Evolutionary conservation across 2,329 filamentous ascomycete genomes (phyloP).

Genomic region (Sordariomycetes sp.): DNA sequence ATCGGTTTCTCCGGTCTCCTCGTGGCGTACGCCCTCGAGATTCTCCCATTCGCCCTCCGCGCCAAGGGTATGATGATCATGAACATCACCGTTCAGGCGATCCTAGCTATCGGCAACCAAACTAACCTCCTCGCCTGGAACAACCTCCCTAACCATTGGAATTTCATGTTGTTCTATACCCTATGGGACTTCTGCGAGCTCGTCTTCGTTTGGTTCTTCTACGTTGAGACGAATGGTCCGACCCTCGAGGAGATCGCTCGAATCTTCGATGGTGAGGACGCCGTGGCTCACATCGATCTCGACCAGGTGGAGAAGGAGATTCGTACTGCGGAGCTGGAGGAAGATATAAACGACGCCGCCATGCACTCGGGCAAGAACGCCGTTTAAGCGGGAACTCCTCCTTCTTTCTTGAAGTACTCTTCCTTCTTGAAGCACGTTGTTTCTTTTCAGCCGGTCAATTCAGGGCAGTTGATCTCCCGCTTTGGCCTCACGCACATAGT

Average conservation of each 20-base stretch:
- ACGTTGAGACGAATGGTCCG: slow-evolving; percentile 57
- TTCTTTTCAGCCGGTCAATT: too few relatives aligned
- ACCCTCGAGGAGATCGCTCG: slow-evolving; percentile 58
- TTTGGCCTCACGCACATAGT: too few relatives aligned
- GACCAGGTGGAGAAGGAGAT: slow-evolving; percentile 42
- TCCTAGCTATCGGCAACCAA: slow-evolving; percentile 46
- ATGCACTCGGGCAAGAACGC: slow-evolving; percentile 10
- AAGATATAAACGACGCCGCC: slow-evolving; percentile 15
- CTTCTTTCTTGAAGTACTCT: too few relatives aligned
- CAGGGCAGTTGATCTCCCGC: too few relatives aligned
- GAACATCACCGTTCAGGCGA: slow-evolving; percentile 49
- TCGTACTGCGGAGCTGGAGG: slow-evolving; percentile 18
- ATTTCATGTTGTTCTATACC: slow-evolving; percentile 54
- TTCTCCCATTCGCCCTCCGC: slow-evolving; percentile 43
- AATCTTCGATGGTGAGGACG: slow-evolving; percentile 56
- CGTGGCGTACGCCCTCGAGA: slow-evolving; percentile 43
- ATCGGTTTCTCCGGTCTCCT: slow-evolving; percentile 46
- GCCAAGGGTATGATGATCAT: slow-evolving; percentile 50
- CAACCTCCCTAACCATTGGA: slow-evolving; percentile 44
- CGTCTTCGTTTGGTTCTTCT: slow-evolving; percentile 51
- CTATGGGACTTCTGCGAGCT: slow-evolving; percentile 48
- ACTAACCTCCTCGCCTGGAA: slow-evolving; percentile 53
- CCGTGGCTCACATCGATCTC: slow-evolving; percentile 39
- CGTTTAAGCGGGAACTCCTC: slow-evolving; percentile 7
- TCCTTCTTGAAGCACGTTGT: neutral